phyloP scores from a whole-genome alignment of 352 stramenopile genomes.

The Globisporangium yorkense region DNA sequence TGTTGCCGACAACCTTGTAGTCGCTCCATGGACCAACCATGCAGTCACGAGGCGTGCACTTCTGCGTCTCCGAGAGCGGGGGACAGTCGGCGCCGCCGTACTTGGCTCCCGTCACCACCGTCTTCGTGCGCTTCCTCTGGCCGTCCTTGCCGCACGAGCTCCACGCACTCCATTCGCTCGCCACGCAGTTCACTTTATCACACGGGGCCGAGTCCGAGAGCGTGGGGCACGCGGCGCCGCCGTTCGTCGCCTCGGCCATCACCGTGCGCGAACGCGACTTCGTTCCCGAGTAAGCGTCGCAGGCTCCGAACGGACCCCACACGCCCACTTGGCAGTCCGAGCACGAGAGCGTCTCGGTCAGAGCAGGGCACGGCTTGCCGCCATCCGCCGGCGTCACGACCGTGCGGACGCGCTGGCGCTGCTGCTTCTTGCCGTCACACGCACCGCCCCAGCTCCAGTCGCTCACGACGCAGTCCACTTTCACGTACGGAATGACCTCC shows the following conservation, averaged over 20 bases:
- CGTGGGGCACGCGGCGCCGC: constrained; percentile 27
- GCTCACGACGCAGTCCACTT: constrained; percentile 35
- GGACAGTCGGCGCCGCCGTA: constrained; percentile 21
- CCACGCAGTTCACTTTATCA: constrained; percentile 48
- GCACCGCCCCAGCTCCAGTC: constrained; percentile 29
- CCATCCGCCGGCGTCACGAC: constrained; percentile 31
- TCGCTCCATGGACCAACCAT: constrained; percentile 15
- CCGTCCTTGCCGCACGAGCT: constrained; percentile 14
- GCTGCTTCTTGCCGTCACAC: constrained; percentile 29
- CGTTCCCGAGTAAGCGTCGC: constrained; percentile 23
- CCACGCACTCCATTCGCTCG: constrained; percentile 45
- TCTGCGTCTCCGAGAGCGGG: constrained; percentile 11
- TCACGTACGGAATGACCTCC: constrained; percentile 29
- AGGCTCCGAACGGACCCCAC: constrained; percentile 29
- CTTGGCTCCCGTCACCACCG: constrained; percentile 11
- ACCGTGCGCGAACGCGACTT: constrained; percentile 31
- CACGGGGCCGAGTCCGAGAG: constrained; percentile 25
- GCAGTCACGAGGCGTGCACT: constrained; percentile 24
- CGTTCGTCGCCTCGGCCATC: constrained; percentile 19
- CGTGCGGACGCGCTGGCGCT: constrained; percentile 21
- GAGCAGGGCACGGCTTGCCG: constrained; percentile 26
- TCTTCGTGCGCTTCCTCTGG: constrained; percentile 15
- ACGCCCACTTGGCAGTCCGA: constrained; percentile 21
- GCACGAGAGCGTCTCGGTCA: constrained; percentile 36
- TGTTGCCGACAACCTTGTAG: constrained; percentile 14